A percentile compares a stretch with the other conserved stretches of the same genome.
These are phyloP conservation scores for Tricholoma bakamatsutake DNA, from an alignment of 768 basidiomycete species.

Conservation along the genomic window DNA sequence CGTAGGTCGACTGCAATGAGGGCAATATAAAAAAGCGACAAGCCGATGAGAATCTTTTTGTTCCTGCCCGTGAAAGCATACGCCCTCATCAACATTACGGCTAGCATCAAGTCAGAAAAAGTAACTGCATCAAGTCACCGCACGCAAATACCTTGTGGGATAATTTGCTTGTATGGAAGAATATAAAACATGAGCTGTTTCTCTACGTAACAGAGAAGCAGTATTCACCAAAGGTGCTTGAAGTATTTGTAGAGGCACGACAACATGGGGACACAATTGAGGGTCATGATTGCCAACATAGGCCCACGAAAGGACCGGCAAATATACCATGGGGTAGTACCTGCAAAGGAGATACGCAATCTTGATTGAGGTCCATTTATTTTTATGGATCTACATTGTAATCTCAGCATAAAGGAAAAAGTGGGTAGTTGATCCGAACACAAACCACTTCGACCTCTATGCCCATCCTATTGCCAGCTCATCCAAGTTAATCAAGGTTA, in stretches of 20 bases:
- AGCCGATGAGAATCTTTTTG: slow-evolving; percentile 20
- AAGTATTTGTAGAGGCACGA: slow-evolving; percentile 24
- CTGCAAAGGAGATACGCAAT: slow-evolving; percentile 34
- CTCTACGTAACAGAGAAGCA: background rate
- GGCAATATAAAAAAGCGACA: slow-evolving; percentile 24
- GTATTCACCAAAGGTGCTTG: slow-evolving; percentile 29
- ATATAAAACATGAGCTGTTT: background rate
- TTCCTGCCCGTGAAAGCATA: slow-evolving; percentile 37
- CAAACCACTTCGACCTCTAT: slow-evolving; percentile 30
- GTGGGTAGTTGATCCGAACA: background rate
- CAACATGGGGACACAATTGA: slow-evolving; percentile 23
- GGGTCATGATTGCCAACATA: slow-evolving; percentile 30
- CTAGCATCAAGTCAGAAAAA: slow-evolving; percentile 13
- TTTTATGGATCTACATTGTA: slow-evolving; percentile 24
- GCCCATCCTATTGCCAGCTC: slow-evolving; percentile 16
- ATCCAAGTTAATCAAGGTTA: background rate
- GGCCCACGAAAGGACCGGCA: slow-evolving; percentile 32
- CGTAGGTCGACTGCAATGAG: slow-evolving; percentile 30
- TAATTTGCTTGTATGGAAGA: slow-evolving; percentile 27
- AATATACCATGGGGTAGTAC: slow-evolving; percentile 33
- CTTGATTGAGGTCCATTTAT: slow-evolving; percentile 34
- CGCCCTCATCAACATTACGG: slow-evolving; percentile 39
- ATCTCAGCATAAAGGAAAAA: background rate
- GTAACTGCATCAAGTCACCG: background rate
- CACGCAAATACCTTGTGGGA: slow-evolving; percentile 28